Evolutionary conservation across 2,329 filamentous ascomycete genomes (phyloP).

Genomic region (Didymella keratinophila): DNA sequence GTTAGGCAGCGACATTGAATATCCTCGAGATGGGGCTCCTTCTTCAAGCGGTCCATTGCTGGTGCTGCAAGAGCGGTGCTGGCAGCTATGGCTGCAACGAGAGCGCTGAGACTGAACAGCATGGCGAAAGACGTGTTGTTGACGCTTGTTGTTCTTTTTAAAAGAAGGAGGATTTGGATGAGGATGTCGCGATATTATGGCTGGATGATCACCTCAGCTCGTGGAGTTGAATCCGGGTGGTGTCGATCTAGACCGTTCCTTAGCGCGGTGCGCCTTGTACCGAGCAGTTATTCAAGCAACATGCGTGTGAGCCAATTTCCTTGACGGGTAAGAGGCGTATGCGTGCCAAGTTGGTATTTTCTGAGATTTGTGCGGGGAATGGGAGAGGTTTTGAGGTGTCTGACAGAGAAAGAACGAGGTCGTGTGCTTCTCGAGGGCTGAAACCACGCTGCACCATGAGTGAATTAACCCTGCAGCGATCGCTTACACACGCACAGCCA

Average conservation of each 20-base stretch:
- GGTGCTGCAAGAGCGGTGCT: conserved; percentile 18
- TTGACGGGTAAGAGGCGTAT: conserved; percentile 1
- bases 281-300: conserved; percentile 3
- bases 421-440: conserved; percentile 1
- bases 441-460: conserved; percentile 4
- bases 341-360: background rate
- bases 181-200: conserved; percentile 1
- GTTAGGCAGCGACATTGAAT: conserved; percentile 39
- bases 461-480: conserved; percentile 14
- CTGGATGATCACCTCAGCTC: conserved; percentile 7
- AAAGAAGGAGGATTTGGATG: background rate
- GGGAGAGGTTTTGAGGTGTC: conserved; percentile 2
- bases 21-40: conserved; percentile 23
- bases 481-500: conserved; percentile 19
- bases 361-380: background rate
- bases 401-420: background rate
- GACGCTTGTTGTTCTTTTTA: background rate
- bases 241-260: conserved; percentile 18
- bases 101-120: background rate
- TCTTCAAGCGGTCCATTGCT: conserved; percentile 15
- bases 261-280: conserved; percentile 15
- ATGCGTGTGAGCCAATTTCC: conserved; percentile 4
- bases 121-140: background rate
- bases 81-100: conserved; percentile 1
- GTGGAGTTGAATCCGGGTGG: conserved; percentile 2